phyloP scores from a whole-genome alignment of 1,139 yeast species.

The Williopsis jadinii region DNA sequence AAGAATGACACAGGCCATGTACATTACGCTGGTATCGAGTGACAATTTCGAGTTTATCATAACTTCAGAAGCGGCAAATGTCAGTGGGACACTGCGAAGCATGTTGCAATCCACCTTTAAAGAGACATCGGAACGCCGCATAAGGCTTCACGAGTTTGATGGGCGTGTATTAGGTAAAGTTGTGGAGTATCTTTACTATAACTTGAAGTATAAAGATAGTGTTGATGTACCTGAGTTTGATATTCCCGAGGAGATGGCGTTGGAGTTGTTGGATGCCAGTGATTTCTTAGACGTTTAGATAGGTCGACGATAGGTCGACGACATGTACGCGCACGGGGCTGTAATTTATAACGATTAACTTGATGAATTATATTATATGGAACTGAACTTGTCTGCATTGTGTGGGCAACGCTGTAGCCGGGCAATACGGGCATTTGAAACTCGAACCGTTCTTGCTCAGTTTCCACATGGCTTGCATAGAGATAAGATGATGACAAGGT shows the following conservation, averaged over 20 bases:
- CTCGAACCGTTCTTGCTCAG: slow-evolving; percentile 31
- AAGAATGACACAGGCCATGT: neutral
- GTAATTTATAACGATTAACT: no score
- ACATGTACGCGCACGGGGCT: no score
- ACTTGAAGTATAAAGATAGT: slow-evolving; percentile 57
- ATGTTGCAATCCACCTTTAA: slow-evolving; percentile 31
- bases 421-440: slow-evolving; percentile 68
- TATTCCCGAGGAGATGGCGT: slow-evolving; percentile 89
- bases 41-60: slow-evolving; percentile 66
- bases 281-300: slow-evolving; percentile 19
- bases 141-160: slow-evolving; percentile 46
- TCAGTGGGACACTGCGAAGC: slow-evolving; percentile 68
- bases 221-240: slow-evolving; percentile 77
- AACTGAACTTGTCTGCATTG: slow-evolving; percentile 25
- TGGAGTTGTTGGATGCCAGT: slow-evolving; percentile 75
- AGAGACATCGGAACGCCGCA: slow-evolving; percentile 31
- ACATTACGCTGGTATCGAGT: slow-evolving; percentile 55
- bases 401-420: slow-evolving; percentile 28
- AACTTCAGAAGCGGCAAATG: slow-evolving; percentile 69
- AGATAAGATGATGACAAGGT: slow-evolving; percentile 59
- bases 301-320: no score
- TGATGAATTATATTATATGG: slow-evolving; percentile 10
- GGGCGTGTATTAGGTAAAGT: slow-evolving; percentile 72
- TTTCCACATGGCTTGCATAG: slow-evolving; percentile 41
- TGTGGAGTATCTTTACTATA: slow-evolving; percentile 79